Evolutionary conservation across 106 monocot species (phyloP), one percentile per base, ranked within the genome.

Genomic region (Cymbidium sinense): DNA sequence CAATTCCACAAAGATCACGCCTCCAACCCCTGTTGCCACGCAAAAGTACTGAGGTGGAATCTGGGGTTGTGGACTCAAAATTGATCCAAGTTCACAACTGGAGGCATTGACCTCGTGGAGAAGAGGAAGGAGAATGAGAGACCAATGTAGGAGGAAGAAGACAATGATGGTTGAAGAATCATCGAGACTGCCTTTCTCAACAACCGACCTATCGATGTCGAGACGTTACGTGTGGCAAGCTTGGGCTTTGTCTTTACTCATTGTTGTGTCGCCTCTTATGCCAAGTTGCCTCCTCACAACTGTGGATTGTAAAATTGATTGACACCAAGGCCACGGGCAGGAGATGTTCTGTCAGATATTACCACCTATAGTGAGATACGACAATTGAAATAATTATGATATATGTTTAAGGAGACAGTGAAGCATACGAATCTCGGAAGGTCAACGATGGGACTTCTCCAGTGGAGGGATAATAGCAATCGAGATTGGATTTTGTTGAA

Each of bases 241-340:
- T 44, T 50, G 17, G 79, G 58, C 47, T 70, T 82, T 10, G 74
- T 34, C 70, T 84, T 80, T 20, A 64, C 73, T 34, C 62, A 27
- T 64, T 23, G 47, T 50, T 39, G 79, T 50, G 39, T 29, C 77
- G 33, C 34, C 43, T 78, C 71, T 77, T 67, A 80, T 67, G 82
- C n/a, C 86, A 39, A 79, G 82, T 43, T 88, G 81, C 39, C 85
- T 39, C 2, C 58, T 75, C 20, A 65, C 62, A 8, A 83, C 72
- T 0, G 95, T 1, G 92, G 88, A 39, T 75, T 83, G 82, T 95
- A 95, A 81, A 95, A 92, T 36, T 92, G 89, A 47, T 90, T 92
- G 44, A 70, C 83, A n/a, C 88, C 84, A 43, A 80, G 77, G 81
- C 73, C 51, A 34, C 88, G 70, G 58, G 86, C 84, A 30, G 87